Conservation (phyloP, 2,329 filamentous ascomycete species). For the Epichloe festucae region DNA sequence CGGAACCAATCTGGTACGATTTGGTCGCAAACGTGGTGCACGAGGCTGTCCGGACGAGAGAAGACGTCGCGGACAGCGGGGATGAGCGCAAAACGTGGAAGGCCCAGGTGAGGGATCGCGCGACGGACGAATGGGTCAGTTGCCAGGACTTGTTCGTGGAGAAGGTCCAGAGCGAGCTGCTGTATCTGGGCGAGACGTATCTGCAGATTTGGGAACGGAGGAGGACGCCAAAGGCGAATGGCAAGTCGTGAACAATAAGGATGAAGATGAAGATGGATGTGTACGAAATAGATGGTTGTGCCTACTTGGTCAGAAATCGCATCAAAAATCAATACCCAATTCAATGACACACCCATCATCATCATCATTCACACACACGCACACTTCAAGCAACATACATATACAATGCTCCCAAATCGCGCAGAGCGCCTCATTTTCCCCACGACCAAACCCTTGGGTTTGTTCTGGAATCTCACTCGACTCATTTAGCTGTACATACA, state of each 20-base stretch:
- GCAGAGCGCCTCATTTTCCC: no score
- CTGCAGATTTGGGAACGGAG: constrained; percentile 92
- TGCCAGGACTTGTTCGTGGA: constrained; percentile 92
- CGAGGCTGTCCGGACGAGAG: constrained; percentile 63
- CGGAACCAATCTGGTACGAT: constrained; percentile 87
- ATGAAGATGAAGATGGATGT: no score
- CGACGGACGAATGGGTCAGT: constrained; percentile 77
- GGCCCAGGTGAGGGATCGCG: constrained; percentile 74
- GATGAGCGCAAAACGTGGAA: constrained; percentile 89
- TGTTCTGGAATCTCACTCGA: neutral
- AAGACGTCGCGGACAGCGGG: constrained; percentile 79
- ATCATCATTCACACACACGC: no score
- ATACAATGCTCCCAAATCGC: no score
- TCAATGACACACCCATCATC: no score
- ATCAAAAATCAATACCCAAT: no score
- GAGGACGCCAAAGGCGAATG: constrained; percentile 23
- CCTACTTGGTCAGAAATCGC: no score
- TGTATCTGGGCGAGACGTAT: constrained; percentile 91
- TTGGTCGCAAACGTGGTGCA: constrained; percentile 90
- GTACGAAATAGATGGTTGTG: no score
- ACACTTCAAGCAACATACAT: no score
- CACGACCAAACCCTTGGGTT: neutral
- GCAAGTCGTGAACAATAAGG: neutral
- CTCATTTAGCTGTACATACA: constrained; percentile 3
- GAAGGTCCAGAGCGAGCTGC: constrained; percentile 71